Evolutionary conservation across 2,329 filamentous ascomycete genomes (phyloP).

Genomic region (Phaeoacremonium minimum): DNA sequence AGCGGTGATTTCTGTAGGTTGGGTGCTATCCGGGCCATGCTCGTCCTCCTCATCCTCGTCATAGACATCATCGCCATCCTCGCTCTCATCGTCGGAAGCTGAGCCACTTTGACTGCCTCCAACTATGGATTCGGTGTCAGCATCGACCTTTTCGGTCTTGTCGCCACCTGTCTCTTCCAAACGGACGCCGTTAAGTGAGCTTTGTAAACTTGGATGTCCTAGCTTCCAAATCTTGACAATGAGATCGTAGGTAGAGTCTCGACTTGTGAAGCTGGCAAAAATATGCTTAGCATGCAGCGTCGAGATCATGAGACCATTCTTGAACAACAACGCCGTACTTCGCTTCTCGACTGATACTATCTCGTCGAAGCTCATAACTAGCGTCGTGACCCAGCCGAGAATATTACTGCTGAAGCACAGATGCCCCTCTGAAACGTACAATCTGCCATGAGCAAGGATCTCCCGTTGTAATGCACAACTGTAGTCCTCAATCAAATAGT

Average conservation of each 20-base stretch:
- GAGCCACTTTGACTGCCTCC: constrained; percentile 49
- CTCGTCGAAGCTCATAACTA: constrained; percentile 98
- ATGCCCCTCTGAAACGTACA: constrained; percentile 96
- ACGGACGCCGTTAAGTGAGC: constrained; percentile 82
- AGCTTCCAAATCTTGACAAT: constrained; percentile 99
- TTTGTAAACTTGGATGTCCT: constrained; percentile 86
- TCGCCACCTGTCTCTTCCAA: constrained; percentile 80
- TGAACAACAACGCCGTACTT: constrained; percentile 91
- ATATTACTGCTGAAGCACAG: constrained; percentile 99
- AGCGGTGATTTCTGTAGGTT: constrained; percentile 32
- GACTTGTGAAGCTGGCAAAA: constrained; percentile 90
- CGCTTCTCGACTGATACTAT: constrained; percentile 96
- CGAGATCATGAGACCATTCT: constrained; percentile 95
- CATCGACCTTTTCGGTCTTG: constrained; percentile 80
- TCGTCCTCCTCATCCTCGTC: constrained; percentile 75
- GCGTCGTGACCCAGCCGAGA: constrained; percentile 92
- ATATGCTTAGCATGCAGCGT: constrained; percentile 93
- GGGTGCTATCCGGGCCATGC: constrained; percentile 37
- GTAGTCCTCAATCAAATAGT: constrained; percentile 97
- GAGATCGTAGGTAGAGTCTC: constrained; percentile 94
- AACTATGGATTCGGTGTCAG: constrained; percentile 34
- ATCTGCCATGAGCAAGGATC: constrained; percentile 85
- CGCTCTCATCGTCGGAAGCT: constrained; percentile 53
- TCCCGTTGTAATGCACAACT: constrained; percentile 94
- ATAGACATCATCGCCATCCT: constrained; percentile 74